Percentiles rank a stretch among this genome's conserved stretches.
Evolutionary conservation across 2,329 filamentous ascomycete genomes (phyloP).

Genomic region (Proliferodiscus dingleyae): DNA sequence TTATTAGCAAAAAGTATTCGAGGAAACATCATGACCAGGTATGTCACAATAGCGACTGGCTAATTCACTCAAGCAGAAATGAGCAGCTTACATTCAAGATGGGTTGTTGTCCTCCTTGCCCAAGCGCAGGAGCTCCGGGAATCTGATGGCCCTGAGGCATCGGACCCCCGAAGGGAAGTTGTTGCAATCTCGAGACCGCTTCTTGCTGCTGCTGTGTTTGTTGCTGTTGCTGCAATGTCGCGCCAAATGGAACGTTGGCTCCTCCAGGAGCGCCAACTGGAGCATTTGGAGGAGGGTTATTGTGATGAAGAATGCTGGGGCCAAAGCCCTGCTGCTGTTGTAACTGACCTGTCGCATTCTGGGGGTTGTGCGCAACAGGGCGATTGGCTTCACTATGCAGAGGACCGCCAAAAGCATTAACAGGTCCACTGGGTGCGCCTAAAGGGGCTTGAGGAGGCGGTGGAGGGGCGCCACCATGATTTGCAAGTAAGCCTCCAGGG

Average conservation of each 20-base stretch:
- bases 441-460: conserved; percentile 42
- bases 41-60: neutral
- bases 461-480: conserved; percentile 57
- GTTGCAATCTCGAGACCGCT: conserved; percentile 55
- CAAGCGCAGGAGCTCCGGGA: conserved; percentile 46
- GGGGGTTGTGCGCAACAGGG: conserved; percentile 48
- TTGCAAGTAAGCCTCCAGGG: conserved; percentile 80
- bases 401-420: conserved; percentile 47
- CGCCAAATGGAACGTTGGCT: conserved; percentile 63
- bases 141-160: conserved; percentile 30
- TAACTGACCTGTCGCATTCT: conserved; percentile 37
- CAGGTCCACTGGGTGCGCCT: conserved; percentile 32
- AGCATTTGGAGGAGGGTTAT: conserved; percentile 44
- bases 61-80: conserved; percentile 1
- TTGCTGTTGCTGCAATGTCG: conserved; percentile 45
- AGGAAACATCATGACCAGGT: too few relatives aligned
- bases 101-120: conserved; percentile 71
- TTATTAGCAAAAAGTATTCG: too few relatives aligned
- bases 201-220: conserved; percentile 38
- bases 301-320: conserved; percentile 39
- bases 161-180: conserved; percentile 50
- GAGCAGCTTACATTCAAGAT: conserved; percentile 64
- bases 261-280: conserved; percentile 55
- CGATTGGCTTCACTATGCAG: conserved; percentile 49
- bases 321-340: conserved; percentile 55